Base-by-base conservation (phyloP, 495 filamentous ascomycete species). In the Penicillium bialowiezense region DNA sequence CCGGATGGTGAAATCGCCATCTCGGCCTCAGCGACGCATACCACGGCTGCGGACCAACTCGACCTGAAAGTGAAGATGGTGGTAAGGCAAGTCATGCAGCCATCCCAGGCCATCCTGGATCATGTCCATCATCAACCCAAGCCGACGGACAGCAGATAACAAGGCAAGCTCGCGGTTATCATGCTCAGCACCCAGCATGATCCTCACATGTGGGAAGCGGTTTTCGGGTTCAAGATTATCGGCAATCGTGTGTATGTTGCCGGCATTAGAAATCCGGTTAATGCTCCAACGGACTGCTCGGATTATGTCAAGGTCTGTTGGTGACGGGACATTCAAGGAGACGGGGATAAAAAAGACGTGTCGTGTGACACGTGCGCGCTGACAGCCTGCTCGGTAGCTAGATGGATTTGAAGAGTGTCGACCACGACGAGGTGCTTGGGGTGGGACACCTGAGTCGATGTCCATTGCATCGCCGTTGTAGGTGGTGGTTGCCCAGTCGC, bases 21-120 rank as follows among this genome's bases (percentile, higher is more conserved):
- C 33, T n/a, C 33, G 17, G 33, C 5, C 2, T 15, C 13, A 15
- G 33, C 7, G 32, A 14, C 1, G 12, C 12, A 13, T 6, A 14
- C 5, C 13, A 35, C 17, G 9, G 24, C 9, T 28, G 9, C 40
- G 24, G 13, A 28, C n/a, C 8, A 28, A 42, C 23, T 15, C 29
- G 7, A 41, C 36, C 14, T 28, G 44, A 14, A 55, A 55, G 26
- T 50, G 34, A 17, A 7, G 18, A 12, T 45, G 34, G 12, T 6
- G 9, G 33, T 41, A 55, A 10, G 52, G 52, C 24, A 55, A 13
- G 0, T 40, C 46, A 5, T 35, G 19, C 5, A 55, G 50, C 46
- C 52, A 55, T 4, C 46, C 52, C 14, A 50, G 10, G 7, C 46
- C 52, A 13, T 50, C 52, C 1, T 19, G 14, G 31, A 35, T 41